phyloP scores from a whole-genome alignment of 805 yeast genomes.

The Lipomyces yamanashiensis region DNA sequence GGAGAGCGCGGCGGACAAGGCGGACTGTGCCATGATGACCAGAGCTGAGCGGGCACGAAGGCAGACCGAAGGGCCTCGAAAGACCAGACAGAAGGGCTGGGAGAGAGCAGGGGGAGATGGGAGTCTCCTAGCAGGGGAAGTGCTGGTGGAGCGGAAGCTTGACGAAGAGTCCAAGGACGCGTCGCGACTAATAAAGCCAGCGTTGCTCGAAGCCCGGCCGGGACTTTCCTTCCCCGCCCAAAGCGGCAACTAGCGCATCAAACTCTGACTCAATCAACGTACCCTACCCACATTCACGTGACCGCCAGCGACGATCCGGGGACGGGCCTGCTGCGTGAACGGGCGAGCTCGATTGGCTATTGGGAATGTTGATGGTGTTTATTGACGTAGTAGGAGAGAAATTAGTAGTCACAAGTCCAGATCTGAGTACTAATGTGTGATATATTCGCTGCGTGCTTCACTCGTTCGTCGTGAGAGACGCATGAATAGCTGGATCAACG shows the following conservation, averaged over 20 bases:
- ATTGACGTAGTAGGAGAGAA: no score
- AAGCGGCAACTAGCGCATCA: not conserved
- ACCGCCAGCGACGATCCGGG: not conserved
- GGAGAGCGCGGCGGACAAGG: slow-evolving; percentile 33
- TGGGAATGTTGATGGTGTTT: not conserved
- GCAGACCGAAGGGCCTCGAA: slow-evolving; percentile 7
- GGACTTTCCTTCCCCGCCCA: not conserved
- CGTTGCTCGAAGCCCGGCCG: slow-evolving; percentile 3
- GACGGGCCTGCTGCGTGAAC: not conserved
- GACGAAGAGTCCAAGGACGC: slow-evolving; percentile 6
- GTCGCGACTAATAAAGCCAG: not conserved
- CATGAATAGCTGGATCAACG: no score
- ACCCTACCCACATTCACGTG: not conserved
- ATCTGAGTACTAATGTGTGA: no score
- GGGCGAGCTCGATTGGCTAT: not conserved
- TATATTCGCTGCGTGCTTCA: no score
- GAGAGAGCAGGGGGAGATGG: not conserved
- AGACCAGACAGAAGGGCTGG: not conserved
- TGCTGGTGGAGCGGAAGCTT: slow-evolving; percentile 3
- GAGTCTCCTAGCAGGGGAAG: not conserved
- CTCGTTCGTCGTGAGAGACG: no score
- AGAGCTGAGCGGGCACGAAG: not conserved
- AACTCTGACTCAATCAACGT: no score
- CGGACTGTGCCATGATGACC: slow-evolving; percentile 31
- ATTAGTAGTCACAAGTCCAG: no score